Base-by-base conservation (phyloP, 2,329 filamentous ascomycete species). In the Botryosphaeria dothidea region DNA sequence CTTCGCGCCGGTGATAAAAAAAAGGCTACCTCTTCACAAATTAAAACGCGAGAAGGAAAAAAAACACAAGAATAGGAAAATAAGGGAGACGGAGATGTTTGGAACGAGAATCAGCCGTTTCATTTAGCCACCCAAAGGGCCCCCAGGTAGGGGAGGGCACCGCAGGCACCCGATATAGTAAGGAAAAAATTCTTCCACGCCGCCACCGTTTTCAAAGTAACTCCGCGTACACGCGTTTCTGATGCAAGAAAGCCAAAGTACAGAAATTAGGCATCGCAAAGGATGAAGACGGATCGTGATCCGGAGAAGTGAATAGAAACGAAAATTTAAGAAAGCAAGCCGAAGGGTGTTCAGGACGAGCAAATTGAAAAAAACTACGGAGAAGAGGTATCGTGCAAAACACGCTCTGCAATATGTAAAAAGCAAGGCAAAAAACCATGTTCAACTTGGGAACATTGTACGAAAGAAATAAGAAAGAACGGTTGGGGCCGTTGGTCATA, bases 361-460 rank as follows among this genome's bases (percentile, higher is more conserved):
- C 5, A n/a, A 41, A n/a, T 4, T 4, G 15, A 41, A 17, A 15
- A 41, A 13, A 41, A 46, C 41, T 34, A 60, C n/a, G 23, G 25
- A 46, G 41, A 60, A 60, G 41, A 60, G 56, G 56, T 60, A 60
- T 60, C 56, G 56, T 60, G 56, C 56, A 60, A 60, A 13, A 60
- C 41, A 60, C 56, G 56, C 56, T 60, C 6, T 60, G 56, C 41
- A 45, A 60, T 29, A 60, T 21, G 17, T 19, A 19, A 29, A 60
- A 52, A 52, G 29, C 49, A 52, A 60, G 25, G 34, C 38, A 46
- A 60, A 46, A 60, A 25, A 34, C 25, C 11, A 34, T 34, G 41
- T 60, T 60, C 56, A 34, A 58, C 38, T 17, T 31, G 19, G 41
- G 38, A 58, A 46, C 56, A 25, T 60, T 27, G n/a, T 23, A 19